A percentile compares a stretch with the other conserved stretches of the same genome.
Conservation (phyloP, 225 moss, liverwort and hornwort species). For the Pleurozium schreberi region DNA sequence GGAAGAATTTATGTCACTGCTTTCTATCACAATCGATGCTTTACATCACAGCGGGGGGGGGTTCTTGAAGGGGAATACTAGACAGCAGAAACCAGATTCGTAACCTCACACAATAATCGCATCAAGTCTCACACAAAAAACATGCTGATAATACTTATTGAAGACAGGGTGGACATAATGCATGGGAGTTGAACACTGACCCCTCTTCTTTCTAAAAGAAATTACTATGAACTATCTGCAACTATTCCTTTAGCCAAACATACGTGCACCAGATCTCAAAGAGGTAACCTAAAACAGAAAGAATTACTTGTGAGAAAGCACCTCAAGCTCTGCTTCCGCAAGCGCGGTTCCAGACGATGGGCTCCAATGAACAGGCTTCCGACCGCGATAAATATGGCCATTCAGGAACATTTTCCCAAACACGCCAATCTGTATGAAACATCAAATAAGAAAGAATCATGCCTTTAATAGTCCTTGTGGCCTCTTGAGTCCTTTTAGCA, state of each 20-base stretch:
- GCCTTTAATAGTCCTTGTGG: background rate
- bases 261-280: background rate
- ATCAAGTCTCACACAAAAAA: background rate
- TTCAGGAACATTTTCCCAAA: conserved; percentile 92
- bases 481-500: background rate
- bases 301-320: conserved; percentile 17
- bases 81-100: background rate
- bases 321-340: conserved; percentile 99
- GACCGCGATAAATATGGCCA: conserved; percentile 93
- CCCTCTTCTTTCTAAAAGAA: background rate
- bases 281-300: background rate
- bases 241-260: background rate
- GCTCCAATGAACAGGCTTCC: conserved; percentile 97
- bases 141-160: background rate
- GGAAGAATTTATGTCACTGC: background rate
- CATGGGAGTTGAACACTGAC: background rate
- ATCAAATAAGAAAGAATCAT: background rate
- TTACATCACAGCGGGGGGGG: background rate
- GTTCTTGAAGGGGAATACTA: background rate
- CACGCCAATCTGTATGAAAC: conserved; percentile 64
- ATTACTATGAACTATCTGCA: background rate
- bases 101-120: background rate
- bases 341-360: conserved; percentile 94
- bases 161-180: background rate
- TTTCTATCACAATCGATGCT: background rate